A percentile compares a stretch with the other conserved stretches of the same genome.
These are phyloP conservation scores for Xylariaceae sp. DNA, from an alignment of 2,329 filamentous ascomycete species.

Conservation along the genomic window DNA sequence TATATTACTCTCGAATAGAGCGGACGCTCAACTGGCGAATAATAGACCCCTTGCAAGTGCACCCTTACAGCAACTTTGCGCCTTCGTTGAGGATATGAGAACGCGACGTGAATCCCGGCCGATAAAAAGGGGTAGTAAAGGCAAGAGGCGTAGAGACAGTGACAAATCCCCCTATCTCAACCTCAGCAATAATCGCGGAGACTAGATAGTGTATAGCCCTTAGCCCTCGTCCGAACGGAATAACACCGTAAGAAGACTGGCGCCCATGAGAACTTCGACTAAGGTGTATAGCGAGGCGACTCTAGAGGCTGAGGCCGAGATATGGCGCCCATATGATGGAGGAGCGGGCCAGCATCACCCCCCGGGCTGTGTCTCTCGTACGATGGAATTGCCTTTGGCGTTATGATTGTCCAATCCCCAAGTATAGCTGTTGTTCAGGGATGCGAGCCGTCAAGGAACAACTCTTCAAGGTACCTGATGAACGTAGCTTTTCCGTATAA, in stretches of 20 bases:
- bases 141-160: neutral
- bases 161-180: neutral
- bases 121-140: neutral
- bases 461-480: neutral
- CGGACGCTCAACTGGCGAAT: too few species aligned
- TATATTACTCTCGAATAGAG: too few species aligned
- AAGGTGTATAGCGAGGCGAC: slow-evolving; percentile 66
- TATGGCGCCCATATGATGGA: slow-evolving; percentile 70
- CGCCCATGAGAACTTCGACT: slow-evolving; percentile 64
- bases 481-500: neutral
- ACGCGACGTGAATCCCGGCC: neutral
- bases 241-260: neutral
- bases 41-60: too few species aligned
- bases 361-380: slow-evolving; percentile 19
- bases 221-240: neutral
- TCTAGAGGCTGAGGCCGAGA: slow-evolving; percentile 76
- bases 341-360: slow-evolving; percentile 33
- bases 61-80: too few species aligned
- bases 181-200: neutral
- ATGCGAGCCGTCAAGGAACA: neutral
- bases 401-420: slow-evolving; percentile 28
- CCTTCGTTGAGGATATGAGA: too few species aligned
- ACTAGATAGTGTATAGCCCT: neutral
- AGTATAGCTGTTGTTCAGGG: slow-evolving; percentile 13
- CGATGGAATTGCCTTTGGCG: slow-evolving; percentile 29